phyloP scores from a whole-genome alignment of 805 yeast genomes.

The Yamadazyma olivae region DNA sequence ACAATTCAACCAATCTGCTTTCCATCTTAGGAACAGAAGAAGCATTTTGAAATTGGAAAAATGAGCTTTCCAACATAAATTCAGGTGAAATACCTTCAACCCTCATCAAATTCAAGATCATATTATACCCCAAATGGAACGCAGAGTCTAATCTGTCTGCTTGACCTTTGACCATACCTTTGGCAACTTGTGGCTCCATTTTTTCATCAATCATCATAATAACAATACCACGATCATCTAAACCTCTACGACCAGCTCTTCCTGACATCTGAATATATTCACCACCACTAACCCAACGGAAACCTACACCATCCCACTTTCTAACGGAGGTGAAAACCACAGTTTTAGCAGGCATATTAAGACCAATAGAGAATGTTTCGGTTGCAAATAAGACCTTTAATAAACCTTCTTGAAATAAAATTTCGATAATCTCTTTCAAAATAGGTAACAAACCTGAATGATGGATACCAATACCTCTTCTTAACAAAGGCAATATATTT shows the following conservation, averaged over 20 bases:
- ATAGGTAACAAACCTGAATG: constrained; percentile 96
- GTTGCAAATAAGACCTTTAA: constrained; percentile 95
- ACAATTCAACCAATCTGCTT: constrained; percentile 53
- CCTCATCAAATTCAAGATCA: constrained; percentile 93
- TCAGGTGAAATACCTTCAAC: constrained; percentile 99
- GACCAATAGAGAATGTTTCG: constrained; percentile 96
- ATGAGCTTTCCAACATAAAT: constrained; percentile 91
- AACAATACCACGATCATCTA: constrained; percentile 98
- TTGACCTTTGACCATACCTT: constrained; percentile 99
- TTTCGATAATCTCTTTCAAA: constrained; percentile 91
- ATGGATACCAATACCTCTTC: constrained; percentile 97
- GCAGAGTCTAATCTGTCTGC: constrained; percentile 98
- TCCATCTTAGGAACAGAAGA: constrained; percentile 87
- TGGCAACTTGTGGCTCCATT: constrained; percentile 99
- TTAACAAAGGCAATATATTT: constrained; percentile 81
- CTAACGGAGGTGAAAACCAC: constrained; percentile 97
- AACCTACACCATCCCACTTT: constrained; percentile 97
- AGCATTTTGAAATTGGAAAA: constrained; percentile 92
- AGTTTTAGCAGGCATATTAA: constrained; percentile 99
- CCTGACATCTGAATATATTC: constrained; percentile 99
- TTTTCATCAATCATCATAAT: constrained; percentile 99
- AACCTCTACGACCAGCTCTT: constrained; percentile 98
- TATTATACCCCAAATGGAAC: constrained; percentile 94
- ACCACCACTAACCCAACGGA: constrained; percentile 99
- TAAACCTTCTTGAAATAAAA: constrained; percentile 94